Conservation (phyloP, 2,329 filamentous ascomycete species). For the Sporothrix humicola region DNA sequence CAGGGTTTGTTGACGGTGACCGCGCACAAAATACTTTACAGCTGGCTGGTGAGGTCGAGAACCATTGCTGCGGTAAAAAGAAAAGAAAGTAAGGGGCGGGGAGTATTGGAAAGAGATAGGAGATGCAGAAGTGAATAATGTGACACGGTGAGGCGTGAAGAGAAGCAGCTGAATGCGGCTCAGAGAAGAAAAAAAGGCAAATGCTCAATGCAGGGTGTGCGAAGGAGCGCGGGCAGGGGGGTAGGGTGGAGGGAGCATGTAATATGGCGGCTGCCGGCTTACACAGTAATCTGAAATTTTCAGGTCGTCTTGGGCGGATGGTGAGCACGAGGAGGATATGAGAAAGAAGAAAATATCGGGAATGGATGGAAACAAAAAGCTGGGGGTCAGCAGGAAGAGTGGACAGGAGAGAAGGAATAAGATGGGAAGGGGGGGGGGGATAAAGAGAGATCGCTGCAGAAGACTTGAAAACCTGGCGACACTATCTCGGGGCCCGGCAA, state of each 20-base stretch:
- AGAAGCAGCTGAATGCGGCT: conserved; percentile 6
- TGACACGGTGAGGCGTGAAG: neutral
- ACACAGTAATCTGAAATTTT: neutral
- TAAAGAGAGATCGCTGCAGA: neutral
- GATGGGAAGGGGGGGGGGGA: neutral
- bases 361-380: neutral
- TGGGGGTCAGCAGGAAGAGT: neutral
- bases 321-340: neutral
- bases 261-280: conserved; percentile 3
- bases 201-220: conserved; percentile 12
- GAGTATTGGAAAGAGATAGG: neutral
- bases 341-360: conserved; percentile 5
- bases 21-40: neutral
- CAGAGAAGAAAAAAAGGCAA: neutral
- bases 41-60: neutral
- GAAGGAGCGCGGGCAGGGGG: conserved; percentile 6
- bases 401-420: neutral
- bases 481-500: conserved; percentile 15
- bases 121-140: neutral
- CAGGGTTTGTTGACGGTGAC: neutral
- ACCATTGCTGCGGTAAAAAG: conserved; percentile 1
- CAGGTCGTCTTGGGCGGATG: neutral
- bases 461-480: neutral
- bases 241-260: conserved; percentile 10
- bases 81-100: neutral